Evolutionary conservation across 2,329 filamentous ascomycete genomes (phyloP).

Genomic region (Microcyclospora pomicola): DNA sequence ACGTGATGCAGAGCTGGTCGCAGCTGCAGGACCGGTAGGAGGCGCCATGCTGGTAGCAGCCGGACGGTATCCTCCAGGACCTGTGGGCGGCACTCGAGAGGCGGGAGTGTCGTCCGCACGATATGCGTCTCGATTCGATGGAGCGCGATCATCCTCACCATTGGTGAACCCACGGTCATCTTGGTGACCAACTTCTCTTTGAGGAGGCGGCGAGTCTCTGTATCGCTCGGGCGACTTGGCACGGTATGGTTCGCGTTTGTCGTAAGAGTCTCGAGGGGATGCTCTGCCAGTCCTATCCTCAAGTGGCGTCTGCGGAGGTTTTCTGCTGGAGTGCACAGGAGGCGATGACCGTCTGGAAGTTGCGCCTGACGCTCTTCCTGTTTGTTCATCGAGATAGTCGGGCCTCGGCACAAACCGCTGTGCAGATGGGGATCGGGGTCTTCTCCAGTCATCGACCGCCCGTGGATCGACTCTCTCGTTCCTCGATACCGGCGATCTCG

Average conservation of each 20-base stretch:
- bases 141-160: conserved; percentile 11
- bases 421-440: conserved; percentile 41
- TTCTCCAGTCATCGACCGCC: conserved; percentile 37
- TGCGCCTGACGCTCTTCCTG: conserved; percentile 39
- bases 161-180: conserved; percentile 16
- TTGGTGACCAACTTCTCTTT: conserved; percentile 14
- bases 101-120: conserved; percentile 14
- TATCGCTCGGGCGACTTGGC: conserved; percentile 12
- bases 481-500: conserved; percentile 40
- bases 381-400: conserved; percentile 31
- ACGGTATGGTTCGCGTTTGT: conserved; percentile 17
- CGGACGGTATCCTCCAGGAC: conserved; percentile 13
- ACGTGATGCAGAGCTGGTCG: conserved; percentile 10
- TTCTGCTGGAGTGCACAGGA: conserved; percentile 40
- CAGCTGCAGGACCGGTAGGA: conserved; percentile 20
- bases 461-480: conserved; percentile 36
- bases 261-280: conserved; percentile 14
- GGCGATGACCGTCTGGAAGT: conserved; percentile 49
- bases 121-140: conserved; percentile 17
- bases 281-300: conserved; percentile 18
- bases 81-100: conserved; percentile 18
- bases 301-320: conserved; percentile 23
- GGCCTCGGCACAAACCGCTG: conserved; percentile 17
- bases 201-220: conserved; percentile 20
- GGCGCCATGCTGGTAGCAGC: conserved; percentile 13